A percentile compares a stretch with the other conserved stretches of the same genome.
Evolutionary conservation across 768 basidiomycete genomes (phyloP).

Genomic region (Lactarius pseudohatsudake): DNA sequence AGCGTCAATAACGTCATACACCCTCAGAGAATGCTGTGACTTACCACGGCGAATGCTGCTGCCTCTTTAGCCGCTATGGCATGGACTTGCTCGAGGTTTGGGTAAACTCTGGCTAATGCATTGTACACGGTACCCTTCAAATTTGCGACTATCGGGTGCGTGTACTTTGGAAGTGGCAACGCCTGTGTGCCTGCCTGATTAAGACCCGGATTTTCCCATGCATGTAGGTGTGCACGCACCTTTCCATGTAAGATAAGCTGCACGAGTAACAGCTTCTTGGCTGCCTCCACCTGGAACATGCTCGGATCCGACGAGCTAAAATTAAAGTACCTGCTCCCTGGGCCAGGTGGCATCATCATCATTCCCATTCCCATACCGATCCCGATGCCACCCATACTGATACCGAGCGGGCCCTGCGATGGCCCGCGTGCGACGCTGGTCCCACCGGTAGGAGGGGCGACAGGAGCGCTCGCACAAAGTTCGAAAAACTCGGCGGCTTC

Average conservation of each 20-base stretch:
- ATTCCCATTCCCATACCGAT: constrained; percentile 24
- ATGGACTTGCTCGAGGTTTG: constrained; percentile 50
- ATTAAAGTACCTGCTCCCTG: constrained; percentile 13
- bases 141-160: constrained; percentile 54
- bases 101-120: constrained; percentile 64
- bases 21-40: constrained; percentile 27
- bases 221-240: constrained; percentile 41
- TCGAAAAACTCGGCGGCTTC: constrained; percentile 80
- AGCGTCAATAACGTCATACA: background rate
- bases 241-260: constrained; percentile 78
- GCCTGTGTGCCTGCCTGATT: constrained; percentile 35
- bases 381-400: constrained; percentile 19
- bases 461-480: constrained; percentile 58
- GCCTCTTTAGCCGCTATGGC: constrained; percentile 55
- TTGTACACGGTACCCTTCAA: constrained; percentile 71
- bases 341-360: constrained; percentile 15
- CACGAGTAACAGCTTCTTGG: constrained; percentile 79
- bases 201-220: background rate
- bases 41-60: constrained; percentile 52
- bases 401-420: constrained; percentile 16
- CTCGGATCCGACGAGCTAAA: constrained; percentile 43
- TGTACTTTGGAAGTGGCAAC: constrained; percentile 68
- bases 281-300: constrained; percentile 79
- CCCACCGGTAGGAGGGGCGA: constrained; percentile 19
- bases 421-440: background rate